A percentile compares a stretch with the other conserved stretches of the same genome.
Conservation (phyloP, 2,329 filamentous ascomycete species). For the Lachnellula arida region DNA sequence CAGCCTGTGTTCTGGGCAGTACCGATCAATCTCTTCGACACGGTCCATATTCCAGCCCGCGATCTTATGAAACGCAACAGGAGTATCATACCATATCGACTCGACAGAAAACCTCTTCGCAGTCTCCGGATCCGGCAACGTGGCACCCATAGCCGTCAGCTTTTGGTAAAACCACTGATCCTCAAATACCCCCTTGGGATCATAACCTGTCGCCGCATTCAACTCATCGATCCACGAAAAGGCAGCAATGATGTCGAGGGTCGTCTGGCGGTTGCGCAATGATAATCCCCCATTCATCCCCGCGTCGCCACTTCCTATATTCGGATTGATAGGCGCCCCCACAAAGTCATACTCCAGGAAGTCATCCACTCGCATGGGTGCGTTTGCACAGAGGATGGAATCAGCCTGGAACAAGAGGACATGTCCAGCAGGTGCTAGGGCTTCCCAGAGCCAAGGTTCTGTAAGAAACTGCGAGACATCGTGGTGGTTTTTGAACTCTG, state of each 20-base stretch:
- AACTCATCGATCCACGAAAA: background rate
- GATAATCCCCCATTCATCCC: no score
- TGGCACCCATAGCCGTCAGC: conserved; percentile 25
- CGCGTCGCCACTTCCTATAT: no score
- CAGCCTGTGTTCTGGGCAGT: background rate
- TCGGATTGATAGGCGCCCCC: no score
- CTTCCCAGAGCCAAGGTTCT: conserved; percentile 46
- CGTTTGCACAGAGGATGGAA: conserved; percentile 49
- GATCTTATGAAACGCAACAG: conserved; percentile 48
- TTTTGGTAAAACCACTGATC: conserved; percentile 51
- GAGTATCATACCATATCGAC: conserved; percentile 41
- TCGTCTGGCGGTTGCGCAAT: no score
- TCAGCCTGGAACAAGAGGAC: conserved; percentile 52
- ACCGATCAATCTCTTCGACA: conserved; percentile 34
- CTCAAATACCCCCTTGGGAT: conserved; percentile 41
- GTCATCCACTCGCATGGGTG: background rate
- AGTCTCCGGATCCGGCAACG: conserved; percentile 27
- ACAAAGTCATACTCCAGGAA: no score
- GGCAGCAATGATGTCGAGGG: no score
- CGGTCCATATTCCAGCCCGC: conserved; percentile 35
- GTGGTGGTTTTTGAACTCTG: background rate
- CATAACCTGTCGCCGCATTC: background rate
- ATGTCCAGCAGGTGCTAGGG: conserved; percentile 45
- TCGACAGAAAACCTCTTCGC: conserved; percentile 41
- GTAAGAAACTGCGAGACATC: conserved; percentile 39